Conservation (phyloP, 441 rosid species). For the Euphorbia corollata region DNA sequence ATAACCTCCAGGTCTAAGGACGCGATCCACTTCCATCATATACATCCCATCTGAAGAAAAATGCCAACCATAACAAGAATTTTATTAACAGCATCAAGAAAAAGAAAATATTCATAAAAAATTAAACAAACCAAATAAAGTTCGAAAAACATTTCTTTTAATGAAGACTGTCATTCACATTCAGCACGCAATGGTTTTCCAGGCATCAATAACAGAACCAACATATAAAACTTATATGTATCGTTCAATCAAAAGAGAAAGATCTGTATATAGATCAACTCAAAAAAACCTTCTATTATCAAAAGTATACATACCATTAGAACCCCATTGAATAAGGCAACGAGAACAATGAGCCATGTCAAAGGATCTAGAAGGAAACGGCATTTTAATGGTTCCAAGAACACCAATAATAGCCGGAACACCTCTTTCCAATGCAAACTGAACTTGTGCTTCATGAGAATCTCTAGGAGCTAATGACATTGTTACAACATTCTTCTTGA, state of each 20-base stretch:
- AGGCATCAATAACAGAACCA: background rate
- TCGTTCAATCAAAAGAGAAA: background rate
- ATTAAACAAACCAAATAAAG: background rate
- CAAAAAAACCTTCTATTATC: background rate
- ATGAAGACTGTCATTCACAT: conserved; percentile 3
- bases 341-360: conserved; percentile 99
- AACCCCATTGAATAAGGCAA: conserved; percentile 91
- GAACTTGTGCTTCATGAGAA: conserved; percentile 95
- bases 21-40: conserved; percentile 87
- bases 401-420: conserved; percentile 96
- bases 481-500: conserved; percentile 78
- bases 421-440: conserved; percentile 93
- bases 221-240: background rate
- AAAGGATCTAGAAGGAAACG: conserved; percentile 76
- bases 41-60: conserved; percentile 58
- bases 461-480: conserved; percentile 99
- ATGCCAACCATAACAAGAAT: background rate
- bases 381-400: conserved; percentile 81
- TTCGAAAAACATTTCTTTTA: background rate
- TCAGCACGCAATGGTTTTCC: too few relatives aligned
- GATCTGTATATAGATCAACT: background rate
- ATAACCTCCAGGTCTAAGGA: conserved; percentile 81
- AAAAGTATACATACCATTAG: conserved; percentile 51
- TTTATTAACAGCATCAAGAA: background rate
- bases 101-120: background rate